Evolutionary conservation across 208 protist species (phyloP), one percentile per base, ranked within the genome.

Genomic region (Acanthamoeba royreba): DNA sequence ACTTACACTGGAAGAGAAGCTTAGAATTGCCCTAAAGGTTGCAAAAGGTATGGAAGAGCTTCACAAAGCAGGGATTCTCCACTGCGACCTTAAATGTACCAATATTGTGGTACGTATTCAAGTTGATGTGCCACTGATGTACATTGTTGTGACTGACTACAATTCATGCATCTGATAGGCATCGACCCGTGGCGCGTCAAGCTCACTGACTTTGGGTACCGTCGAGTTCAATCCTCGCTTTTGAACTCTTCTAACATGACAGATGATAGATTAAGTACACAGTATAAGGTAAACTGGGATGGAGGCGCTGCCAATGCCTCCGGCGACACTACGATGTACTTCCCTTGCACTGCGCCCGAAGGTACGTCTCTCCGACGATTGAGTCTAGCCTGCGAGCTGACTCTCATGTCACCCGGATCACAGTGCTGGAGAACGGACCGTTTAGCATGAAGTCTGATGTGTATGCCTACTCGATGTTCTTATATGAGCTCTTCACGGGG

Each of bases 1-100:
- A 4, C 3, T 88, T 1, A 61, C n/a, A 19, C 79, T 88, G 13
- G 46, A 53, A 9, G 79, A 88, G 0, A 88, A 88, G 46, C 8
- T 88, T 28, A 7, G 49, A 4, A 88, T 88, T 31, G 79, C 79
- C 15, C 49, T 88, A 13, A 61, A 88, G 33, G 79, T 88, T 31
- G 79, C 79, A 25, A 88, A 88, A 38, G 79, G 79, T 31, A 88
- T 88, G 79, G 49, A 88, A 22, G 79, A 88, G 31, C 79, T 88
- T 3, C 79, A 88, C 28, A 7, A n/a, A 8, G 79, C 79, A 11
- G 43, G 47, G 46, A 61, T 88, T 17, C 79, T 88, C 13, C 79
- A 88, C 15, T 88, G 79, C 79, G 79, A 88, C 47, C 31, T 88
- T 13, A 88, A 88, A 22, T 31, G 79, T n/a, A 53, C 52, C 2